Evolutionary conservation across 768 basidiomycete genomes (phyloP), one percentile per base, ranked within the genome.

Genomic region (Fistulinella prunicolor): DNA sequence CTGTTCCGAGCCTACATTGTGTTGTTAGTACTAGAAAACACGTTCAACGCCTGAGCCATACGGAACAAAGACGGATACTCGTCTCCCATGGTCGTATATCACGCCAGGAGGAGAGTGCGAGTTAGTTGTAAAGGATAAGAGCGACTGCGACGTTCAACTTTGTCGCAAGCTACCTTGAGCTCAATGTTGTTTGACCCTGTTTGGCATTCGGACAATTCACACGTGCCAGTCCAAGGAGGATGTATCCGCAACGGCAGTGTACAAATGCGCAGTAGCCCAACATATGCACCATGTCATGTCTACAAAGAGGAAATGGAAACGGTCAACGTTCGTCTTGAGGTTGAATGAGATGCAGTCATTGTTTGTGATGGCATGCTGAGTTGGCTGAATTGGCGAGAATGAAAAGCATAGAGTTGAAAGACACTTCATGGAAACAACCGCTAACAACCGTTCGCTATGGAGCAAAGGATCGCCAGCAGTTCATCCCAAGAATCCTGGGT

Each of bases 11-110:
- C 90, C 94, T 96, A 37, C 46, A 49, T 44, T 44, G 6, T 36
- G 8, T 51, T 46, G 42, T 53, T 42, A 51, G 47, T 30, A 47
- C 29, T 21, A 32, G 30, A 14, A 28, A 38, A 20, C 14, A 38
- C 12, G 49, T 29, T 16, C 16, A 46, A 38, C 32, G 9, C 29
- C n/a, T 19, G 21, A 32, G 35, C 37, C 55, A 17, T 69, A 92
- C 91, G 89, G 75, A 93, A 83, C 72, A 89, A 68, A 59, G 84
- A 89, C 20, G 91, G 86, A 67, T 89, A 90, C 49, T 89, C 83
- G 70, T 85, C 85, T 59, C 79, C 76, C 87, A 89, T 91, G 24
- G 24, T 49, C 7, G 22, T 32, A 28, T 42, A 44, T 41, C 35
- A 41, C 46, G 21, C 39, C 13, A 29, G 30, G 40, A 47, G 17